Evolutionary conservation across 208 protist genomes (phyloP), one percentile per base, ranked within the genome.

Genomic region (Tritrichomonas foetus): DNA sequence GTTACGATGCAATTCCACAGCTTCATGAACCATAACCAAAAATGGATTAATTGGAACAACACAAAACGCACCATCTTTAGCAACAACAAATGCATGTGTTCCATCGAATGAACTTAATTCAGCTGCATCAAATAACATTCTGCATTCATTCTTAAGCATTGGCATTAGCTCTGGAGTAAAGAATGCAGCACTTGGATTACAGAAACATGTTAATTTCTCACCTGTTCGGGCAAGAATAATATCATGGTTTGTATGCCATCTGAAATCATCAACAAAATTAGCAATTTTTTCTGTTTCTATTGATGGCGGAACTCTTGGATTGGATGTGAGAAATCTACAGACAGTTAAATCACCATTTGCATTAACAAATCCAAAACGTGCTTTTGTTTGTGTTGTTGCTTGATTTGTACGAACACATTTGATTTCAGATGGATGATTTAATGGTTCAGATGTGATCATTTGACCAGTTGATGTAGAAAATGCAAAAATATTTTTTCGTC

Each of bases 311-410:
- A 47, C 33, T n/a, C 74, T 33, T 82, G 74, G 41, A 30, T 82
- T 82, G 0, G 74, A n/a, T 50, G 74, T 50, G 25, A 82, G 41
- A 36, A 82, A 82, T 33, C 74, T 3, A 30, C 74, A 82, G n/a
- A 82, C 50, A n/a, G 74, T 82, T 53, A 82, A 53, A 82, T 82
- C 74, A 22, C 74, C 74, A 53, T 82, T 82, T n/a, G 74, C 33
- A 53, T 82, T 82, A 50, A 36, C n/a, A 20, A 82, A 50, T 11
- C 74, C 74, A 36, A 82, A 50, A 50, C 74, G 33, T 47, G 74
- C 74, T 36, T 82, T 82, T 3, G 9, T 50, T 3, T 47, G 16
- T 25, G 41, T 25, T 50, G 74, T 36, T 9, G 74, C 74, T 44
- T 82, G 74, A 36, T 82, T 82, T 20, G 74, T 82, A 47, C n/a